A percentile compares a stretch with the other conserved stretches of the same genome.
Conservation (phyloP, 2,329 filamentous ascomycete species). For the Epichloe scottii region DNA sequence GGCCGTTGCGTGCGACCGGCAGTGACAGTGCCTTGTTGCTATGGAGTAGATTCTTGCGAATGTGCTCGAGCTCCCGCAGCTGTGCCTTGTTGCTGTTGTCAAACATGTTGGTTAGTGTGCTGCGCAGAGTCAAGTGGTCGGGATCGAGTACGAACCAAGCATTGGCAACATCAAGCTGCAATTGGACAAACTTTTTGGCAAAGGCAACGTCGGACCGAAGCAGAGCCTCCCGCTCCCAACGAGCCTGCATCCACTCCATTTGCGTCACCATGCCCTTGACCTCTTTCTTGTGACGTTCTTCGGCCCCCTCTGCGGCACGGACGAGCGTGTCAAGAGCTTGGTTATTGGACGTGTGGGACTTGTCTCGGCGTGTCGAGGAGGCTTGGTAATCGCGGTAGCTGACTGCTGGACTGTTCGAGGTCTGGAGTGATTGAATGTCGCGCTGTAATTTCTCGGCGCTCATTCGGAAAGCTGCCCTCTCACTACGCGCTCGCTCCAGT, state of each 20-base stretch:
- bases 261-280: conserved; percentile 75
- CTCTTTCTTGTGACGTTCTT: conserved; percentile 61
- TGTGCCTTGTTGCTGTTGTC: conserved; percentile 74
- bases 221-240: conserved; percentile 65
- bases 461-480: conserved; percentile 44
- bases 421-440: conserved; percentile 35
- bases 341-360: conserved; percentile 18
- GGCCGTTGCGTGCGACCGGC: conserved; percentile 12
- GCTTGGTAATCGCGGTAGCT: conserved; percentile 9
- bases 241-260: conserved; percentile 79
- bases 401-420: conserved; percentile 19
- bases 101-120: not conserved
- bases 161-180: conserved; percentile 71
- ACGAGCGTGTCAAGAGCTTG: conserved; percentile 46
- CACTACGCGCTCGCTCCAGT: conserved; percentile 55
- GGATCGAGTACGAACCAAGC: conserved; percentile 59
- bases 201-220: conserved; percentile 72
- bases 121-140: not conserved
- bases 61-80: conserved; percentile 70
- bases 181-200: conserved; percentile 72
- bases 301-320: conserved; percentile 45
- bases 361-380: conserved; percentile 20
- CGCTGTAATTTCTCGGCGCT: conserved; percentile 42
- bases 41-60: conserved; percentile 40
- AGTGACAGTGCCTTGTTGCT: conserved; percentile 23